Base-by-base conservation (phyloP, 495 filamentous ascomycete species). In the Hypomontagnella monticulosa region DNA sequence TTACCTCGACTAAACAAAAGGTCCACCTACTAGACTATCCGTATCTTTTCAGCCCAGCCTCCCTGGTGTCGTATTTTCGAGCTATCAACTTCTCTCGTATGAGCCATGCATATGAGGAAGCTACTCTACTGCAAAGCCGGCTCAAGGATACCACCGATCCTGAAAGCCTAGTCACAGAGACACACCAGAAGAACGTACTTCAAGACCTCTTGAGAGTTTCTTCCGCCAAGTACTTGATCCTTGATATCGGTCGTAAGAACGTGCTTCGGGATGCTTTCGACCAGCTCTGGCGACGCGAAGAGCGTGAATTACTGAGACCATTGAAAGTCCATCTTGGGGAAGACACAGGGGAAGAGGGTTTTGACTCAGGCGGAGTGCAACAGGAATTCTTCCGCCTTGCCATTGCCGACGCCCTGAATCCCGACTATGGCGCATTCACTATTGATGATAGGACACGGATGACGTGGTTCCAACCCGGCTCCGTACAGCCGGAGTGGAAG, bases 321-420 rank as follows among this genome's bases (percentile, higher is more conserved):
- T 78, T 99, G 23, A 97, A 96, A 62, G 90, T 99, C 27, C 87
- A 90, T 42, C 87, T 98, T 65, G 92, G 91, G 4, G 89, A 90
- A 71, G 83, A 87, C 16, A 83, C 83, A 58, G 92, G 93, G 12
- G 95, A 97, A 76, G 89, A 96, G 70, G 95, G 95, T 1, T 82
- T 94, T 15, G 95, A 99, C 76, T 91, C 93, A 56, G 95, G 95
- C 53, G 95, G 95, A 48, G 92, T 98, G 3, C 92, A 96, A 61
- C 93, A 94, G 71, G 95, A 99, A 59, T 98, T 97, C 76, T 97
- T 99, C 78, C 87, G 91, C 32, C 69, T 97, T 36, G 86, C 90
- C 50, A 86, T 96, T 66, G 85, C 81, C 4, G 89, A 96, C 70
- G 90, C 88, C 2, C 77, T 97, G 20, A 82, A 92, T 71, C 87